A percentile compares a stretch with the other conserved stretches of the same genome.
These are phyloP conservation scores for Phytomonas sp. DNA, from an alignment of 208 protist genomes.

Conservation along the genomic window DNA sequence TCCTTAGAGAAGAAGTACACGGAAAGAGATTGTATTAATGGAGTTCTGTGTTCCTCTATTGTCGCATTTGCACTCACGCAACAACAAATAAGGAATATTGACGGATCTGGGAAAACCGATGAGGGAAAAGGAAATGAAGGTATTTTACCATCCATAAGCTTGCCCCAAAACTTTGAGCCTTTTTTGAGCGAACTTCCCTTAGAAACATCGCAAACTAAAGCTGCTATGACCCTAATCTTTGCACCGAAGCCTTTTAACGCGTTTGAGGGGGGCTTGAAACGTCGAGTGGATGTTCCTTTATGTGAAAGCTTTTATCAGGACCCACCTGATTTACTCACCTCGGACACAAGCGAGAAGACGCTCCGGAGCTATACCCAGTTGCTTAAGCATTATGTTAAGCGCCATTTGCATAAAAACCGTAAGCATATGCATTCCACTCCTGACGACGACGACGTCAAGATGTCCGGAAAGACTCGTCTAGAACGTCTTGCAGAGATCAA, in stretches of 20 bases:
- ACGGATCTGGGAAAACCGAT: background rate
- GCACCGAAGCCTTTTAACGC: slow-evolving; percentile 97
- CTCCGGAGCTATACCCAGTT: slow-evolving; percentile 99
- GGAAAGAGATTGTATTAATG: slow-evolving; percentile 15
- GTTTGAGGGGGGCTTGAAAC: slow-evolving; percentile 92
- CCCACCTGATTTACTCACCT: slow-evolving; percentile 72
- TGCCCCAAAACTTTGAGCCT: slow-evolving; percentile 74
- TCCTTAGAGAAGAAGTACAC: slow-evolving; percentile 43
- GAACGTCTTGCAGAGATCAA: slow-evolving; percentile 93
- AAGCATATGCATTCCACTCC: slow-evolving; percentile 36
- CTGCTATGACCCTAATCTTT: slow-evolving; percentile 95
- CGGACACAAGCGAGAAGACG: slow-evolving; percentile 85
- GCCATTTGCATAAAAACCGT: slow-evolving; percentile 91
- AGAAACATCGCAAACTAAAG: slow-evolving; percentile 88
- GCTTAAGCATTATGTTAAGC: slow-evolving; percentile 99
- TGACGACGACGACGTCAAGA: slow-evolving; percentile 8
- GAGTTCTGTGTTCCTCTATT: slow-evolving; percentile 32
- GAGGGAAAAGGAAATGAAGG: background rate
- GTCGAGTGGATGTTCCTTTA: slow-evolving; percentile 97
- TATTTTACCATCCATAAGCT: background rate
- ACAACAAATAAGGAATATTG: slow-evolving; percentile 4
- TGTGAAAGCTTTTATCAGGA: slow-evolving; percentile 98
- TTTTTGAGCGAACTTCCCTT: slow-evolving; percentile 84
- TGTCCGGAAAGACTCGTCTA: slow-evolving; percentile 67
- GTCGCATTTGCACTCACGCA: slow-evolving; percentile 8